Base-by-base conservation (phyloP, 176 grass and related monocot species). In the Avena eriantha region DNA sequence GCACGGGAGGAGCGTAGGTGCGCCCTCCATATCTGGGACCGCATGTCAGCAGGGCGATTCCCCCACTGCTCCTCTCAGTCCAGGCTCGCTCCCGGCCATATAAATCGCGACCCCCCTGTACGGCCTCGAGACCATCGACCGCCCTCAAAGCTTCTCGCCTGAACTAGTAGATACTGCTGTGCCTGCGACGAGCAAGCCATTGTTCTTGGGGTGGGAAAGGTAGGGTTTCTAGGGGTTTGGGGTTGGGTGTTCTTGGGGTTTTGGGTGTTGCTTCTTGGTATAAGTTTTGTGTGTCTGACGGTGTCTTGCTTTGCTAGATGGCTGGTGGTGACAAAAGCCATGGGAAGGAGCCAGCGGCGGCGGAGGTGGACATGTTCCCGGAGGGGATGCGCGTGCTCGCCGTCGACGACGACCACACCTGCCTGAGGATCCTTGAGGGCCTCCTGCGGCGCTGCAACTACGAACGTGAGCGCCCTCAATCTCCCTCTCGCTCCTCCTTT, bases 301-400 rank as follows among this genome's bases (percentile, higher is more conserved):
- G 0, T 65, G 21, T 64, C 5, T 15, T 41, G 35, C 4, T 50
- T 69, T 76, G 23, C 0, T 2, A 7, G 26, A 88, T 47, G 53
- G 76, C 26, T 46, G 39, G 69, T 48, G 68, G 10, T 14, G 8
- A 23, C 10, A 1, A 6, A 18, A 29, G 16, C 23, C 64, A 31
- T 11, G n/a, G n/a, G 13, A 49, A 73, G 73, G 80, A 73, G 58
- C 55, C 8, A 47, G 21, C 3, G 53, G n/a, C 63, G 23, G 15
- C 5, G 53, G n/a, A 63, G 31, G n/a, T 65, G 43, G 33, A 81
- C 10, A 51, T 67, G 41, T 94, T 91, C 35, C 92, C 83, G 18
- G 79, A 10, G 5, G 76, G 86, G 8, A 61, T 94, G 80, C 75
- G 83, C 9, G 80, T 94, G 12, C 88, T 94, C 2, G 86, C 83